Conservation (phyloP, 179 eudicot genomes). For the Heliamphora pulchella region DNA sequence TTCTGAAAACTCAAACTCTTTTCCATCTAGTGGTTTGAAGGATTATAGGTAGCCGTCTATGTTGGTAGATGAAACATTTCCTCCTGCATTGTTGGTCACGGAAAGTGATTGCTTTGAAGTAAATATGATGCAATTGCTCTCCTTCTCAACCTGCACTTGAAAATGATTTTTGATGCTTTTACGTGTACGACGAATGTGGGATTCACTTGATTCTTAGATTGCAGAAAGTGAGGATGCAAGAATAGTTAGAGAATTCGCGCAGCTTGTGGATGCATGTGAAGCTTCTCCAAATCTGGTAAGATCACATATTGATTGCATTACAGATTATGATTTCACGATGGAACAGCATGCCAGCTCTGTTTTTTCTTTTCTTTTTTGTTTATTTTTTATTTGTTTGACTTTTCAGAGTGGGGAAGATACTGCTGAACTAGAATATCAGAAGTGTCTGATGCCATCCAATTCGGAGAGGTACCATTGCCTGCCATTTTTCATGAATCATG, state of each 20-base stretch:
- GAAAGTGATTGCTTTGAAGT: constrained; percentile 3
- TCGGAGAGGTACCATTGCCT: constrained; percentile 48
- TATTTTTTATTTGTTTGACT: no score
- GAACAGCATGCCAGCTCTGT: constrained; percentile 2
- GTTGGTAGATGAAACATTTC: background rate
- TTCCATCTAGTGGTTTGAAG: no score
- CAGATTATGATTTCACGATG: constrained; percentile 7
- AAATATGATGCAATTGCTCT: background rate
- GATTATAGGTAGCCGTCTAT: background rate
- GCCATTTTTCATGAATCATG: background rate
- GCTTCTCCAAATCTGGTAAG: constrained; percentile 38
- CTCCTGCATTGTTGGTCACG: background rate
- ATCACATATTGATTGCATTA: background rate
- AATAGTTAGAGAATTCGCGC: constrained; percentile 59
- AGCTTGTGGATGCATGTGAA: constrained; percentile 68
- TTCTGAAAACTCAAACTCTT: no score
- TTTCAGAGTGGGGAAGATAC: constrained; percentile 34
- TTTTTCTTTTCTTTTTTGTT: background rate
- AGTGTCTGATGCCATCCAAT: constrained; percentile 31
- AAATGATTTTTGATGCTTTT: background rate
- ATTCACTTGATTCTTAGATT: constrained; percentile 26
- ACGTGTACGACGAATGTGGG: constrained; percentile 5
- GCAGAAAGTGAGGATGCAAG: constrained; percentile 57
- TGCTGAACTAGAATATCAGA: constrained; percentile 23
- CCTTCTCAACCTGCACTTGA: background rate